Conservation (phyloP, 2,329 filamentous ascomycete species). For the Nigrospora osmanthi region DNA sequence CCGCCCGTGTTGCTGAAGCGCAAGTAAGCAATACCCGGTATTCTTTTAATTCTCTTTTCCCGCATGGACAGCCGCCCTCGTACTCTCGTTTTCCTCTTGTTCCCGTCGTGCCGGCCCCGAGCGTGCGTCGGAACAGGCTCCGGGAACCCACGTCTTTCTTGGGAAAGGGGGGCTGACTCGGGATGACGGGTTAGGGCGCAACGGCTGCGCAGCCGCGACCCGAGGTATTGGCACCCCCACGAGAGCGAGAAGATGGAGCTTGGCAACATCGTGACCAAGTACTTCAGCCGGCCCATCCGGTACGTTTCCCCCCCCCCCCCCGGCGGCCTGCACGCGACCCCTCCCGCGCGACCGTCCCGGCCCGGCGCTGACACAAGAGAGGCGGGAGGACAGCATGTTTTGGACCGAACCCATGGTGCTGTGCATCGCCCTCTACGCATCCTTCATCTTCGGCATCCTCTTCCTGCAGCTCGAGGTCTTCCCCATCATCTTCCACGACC, state of each 20-base stretch:
- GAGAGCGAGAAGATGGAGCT: constrained; percentile 22
- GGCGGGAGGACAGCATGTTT: constrained; percentile 27
- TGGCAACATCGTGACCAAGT: constrained; percentile 7
- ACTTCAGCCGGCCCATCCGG: constrained; percentile 12
- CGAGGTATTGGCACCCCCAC: constrained; percentile 39
- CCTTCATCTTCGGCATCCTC: constrained; percentile 36
- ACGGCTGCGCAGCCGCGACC: constrained; percentile 27
- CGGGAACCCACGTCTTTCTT: no score
- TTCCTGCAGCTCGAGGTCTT: constrained; percentile 38
- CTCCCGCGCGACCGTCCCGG: no score
- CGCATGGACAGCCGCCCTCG: no score
- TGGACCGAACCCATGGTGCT: constrained; percentile 38
- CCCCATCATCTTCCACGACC: constrained; percentile 34
- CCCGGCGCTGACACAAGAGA: constrained; percentile 25
- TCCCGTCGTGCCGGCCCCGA: no score
- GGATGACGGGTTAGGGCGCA: no score
- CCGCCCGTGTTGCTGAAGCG: constrained; percentile 20
- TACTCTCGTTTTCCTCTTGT: no score
- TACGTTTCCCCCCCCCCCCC: constrained; percentile 28
- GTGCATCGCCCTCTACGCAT: constrained; percentile 33
- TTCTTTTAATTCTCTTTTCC: no score
- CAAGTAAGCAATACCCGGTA: no score
- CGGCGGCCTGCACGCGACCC: constrained; percentile 15
- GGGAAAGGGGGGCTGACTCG: no score
- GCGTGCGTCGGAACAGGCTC: no score